A percentile compares a stretch with the other conserved stretches of the same genome.
Evolutionary conservation across 129 eudicot genomes (phyloP).

Genomic region (Oenanthe sinensis): DNA sequence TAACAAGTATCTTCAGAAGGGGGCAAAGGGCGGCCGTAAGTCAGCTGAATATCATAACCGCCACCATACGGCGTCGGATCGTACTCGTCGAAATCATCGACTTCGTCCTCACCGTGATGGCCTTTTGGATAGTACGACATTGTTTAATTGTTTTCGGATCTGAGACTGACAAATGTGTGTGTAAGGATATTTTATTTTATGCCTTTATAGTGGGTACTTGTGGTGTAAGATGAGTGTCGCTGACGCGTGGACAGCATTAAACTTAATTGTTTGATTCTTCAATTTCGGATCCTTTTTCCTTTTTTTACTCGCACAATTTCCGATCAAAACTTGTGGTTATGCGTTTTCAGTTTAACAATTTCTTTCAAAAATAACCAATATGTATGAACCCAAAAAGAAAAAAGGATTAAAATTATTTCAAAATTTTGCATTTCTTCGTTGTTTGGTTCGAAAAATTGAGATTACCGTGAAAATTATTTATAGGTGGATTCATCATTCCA

Average conservation of each 20-base stretch:
- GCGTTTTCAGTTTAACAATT: no score
- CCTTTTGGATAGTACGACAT: conserved; percentile 81
- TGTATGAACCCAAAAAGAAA: no score
- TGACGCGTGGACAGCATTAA: neutral
- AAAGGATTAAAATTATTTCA: no score
- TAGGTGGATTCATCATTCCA: no score
- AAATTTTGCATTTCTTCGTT: no score
- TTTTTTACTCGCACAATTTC: no score
- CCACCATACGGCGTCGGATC: conserved; percentile 86
- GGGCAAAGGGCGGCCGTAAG: conserved; percentile 67
- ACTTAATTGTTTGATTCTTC: no score
- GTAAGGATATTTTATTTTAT: neutral
- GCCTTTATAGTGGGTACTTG: neutral
- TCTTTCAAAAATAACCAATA: no score
- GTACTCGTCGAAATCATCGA: conserved; percentile 61
- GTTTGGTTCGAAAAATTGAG: no score
- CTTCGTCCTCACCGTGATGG: conserved; percentile 44
- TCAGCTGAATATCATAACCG: conserved; percentile 55
- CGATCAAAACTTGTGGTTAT: no score
- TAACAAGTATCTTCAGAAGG: conserved; percentile 69
- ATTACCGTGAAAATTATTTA: no score
- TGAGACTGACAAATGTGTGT: neutral
- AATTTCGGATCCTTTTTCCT: no score
- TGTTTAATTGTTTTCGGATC: conserved; percentile 1
- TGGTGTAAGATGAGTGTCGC: neutral